Evolutionary conservation across 2,329 filamentous ascomycete species (phyloP), one percentile per base, ranked within the genome.

Genomic region (Microdochium trichocladiopsis): DNA sequence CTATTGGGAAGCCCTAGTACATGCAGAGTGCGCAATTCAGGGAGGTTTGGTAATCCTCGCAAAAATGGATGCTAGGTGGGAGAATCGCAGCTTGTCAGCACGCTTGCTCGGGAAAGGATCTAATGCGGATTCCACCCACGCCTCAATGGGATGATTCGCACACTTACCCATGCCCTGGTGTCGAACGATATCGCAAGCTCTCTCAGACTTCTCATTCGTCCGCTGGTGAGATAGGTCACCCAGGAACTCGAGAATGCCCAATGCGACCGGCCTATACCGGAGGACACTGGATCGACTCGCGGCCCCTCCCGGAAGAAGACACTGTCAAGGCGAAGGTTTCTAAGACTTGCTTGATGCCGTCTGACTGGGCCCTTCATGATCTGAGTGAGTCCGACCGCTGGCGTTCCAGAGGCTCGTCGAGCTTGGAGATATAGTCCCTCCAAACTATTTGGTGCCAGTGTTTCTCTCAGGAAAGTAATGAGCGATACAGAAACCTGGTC

Each of bases 401-500:
- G 63, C 21, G 60, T 58, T 10, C 52, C 79, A 66, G 66, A 79
- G 64, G 53, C 77, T 66, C 59, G 78, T 63, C 72, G 70, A 54
- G 92, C 87, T 66, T 92, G 88, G 49, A 94, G 68, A 63, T 91
- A 91, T 10, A 94, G 74, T 9, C 84, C 84, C 66, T 94, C 87
- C n/a, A 94, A 73, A 25, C 82, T 87, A 65, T 94, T 89, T 1
- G 89, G 89, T 21, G 84, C 85, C 36, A 94, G 74, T 0, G 87
- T 86, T 55, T 92, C 87, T 60, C 86, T 88, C 56, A 94, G 74
- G 62, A 94, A 93, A 1, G 77, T 75, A 51, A 94, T 82, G 16
- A 94, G 71, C 23, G 84, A 75, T 8, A 79, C 73, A 1, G 87
- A 88, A 2, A 88, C 84, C 12, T 76, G 77, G 66, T 94, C 88